Conservation (phyloP, 2,329 filamentous ascomycete genomes). For the Penicillium sp. region DNA sequence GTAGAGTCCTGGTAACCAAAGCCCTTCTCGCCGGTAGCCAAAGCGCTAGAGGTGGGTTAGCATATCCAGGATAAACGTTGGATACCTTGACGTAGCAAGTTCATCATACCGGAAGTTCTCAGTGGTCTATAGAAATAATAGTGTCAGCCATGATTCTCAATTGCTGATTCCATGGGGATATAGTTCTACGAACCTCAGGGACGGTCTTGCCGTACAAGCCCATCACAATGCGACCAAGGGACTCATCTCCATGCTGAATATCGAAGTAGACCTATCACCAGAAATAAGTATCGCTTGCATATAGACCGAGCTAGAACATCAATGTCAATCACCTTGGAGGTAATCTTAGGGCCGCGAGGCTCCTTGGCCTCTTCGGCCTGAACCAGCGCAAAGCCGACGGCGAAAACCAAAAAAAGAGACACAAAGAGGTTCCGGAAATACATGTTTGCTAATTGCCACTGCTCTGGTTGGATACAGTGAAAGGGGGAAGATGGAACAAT, state of each 20-base stretch:
- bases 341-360: slow-evolving; percentile 78
- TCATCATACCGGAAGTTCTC: slow-evolving; percentile 60
- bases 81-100: neutral
- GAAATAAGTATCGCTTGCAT: slow-evolving; percentile 13
- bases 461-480: slow-evolving; percentile 16
- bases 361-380: slow-evolving; percentile 67
- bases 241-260: slow-evolving; percentile 61
- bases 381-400: slow-evolving; percentile 68
- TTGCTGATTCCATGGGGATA: neutral
- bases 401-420: slow-evolving; percentile 72
- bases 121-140: slow-evolving; percentile 49
- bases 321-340: slow-evolving; percentile 66
- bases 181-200: slow-evolving; percentile 52
- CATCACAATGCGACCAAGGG: slow-evolving; percentile 60
- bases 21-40: slow-evolving; percentile 66
- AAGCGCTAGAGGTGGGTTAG: slow-evolving; percentile 40
- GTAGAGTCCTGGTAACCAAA: slow-evolving; percentile 64
- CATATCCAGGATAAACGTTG: neutral
- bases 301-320: neutral
- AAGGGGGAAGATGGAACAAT: slow-evolving; percentile 15
- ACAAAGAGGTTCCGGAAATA: slow-evolving; percentile 42
- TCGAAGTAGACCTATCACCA: slow-evolving; percentile 60
- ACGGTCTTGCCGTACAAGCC: slow-evolving; percentile 67
- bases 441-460: slow-evolving; percentile 31
- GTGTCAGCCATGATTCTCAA: slow-evolving; percentile 9